Evolutionary conservation across 129 eudicot genomes (phyloP).

Genomic region (Flaveria linearis): DNA sequence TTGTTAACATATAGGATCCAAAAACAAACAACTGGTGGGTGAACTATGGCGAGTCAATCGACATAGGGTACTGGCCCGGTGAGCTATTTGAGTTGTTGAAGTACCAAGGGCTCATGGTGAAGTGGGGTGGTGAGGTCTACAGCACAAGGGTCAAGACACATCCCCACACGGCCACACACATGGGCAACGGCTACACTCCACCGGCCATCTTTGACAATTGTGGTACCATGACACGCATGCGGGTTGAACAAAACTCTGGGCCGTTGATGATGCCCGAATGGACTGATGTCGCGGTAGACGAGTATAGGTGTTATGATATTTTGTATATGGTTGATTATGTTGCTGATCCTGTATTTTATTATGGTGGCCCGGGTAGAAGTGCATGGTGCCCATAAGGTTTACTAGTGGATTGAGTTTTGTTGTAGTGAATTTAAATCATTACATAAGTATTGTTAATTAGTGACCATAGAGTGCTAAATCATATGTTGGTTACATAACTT

Average conservation of each 20-base stretch:
- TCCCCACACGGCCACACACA: slow-evolving; percentile 58
- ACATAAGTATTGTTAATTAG: too few species aligned
- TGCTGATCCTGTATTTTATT: slow-evolving; percentile 66
- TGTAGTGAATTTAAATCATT: neutral
- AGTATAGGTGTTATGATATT: slow-evolving; percentile 57
- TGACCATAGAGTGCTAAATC: too few species aligned
- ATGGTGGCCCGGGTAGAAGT: slow-evolving; percentile 85
- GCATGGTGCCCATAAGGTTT: slow-evolving; percentile 36
- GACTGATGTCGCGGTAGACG: slow-evolving; percentile 44
- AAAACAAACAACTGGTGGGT: slow-evolving; percentile 66
- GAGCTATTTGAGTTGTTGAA: slow-evolving; percentile 47
- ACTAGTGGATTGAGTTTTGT: too few species aligned
- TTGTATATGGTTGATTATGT: slow-evolving; percentile 46
- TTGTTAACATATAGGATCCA: slow-evolving; percentile 43
- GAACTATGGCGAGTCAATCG: slow-evolving; percentile 45
- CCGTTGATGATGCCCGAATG: slow-evolving; percentile 55
- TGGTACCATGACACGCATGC: slow-evolving; percentile 50
- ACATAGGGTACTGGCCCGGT: slow-evolving; percentile 76
- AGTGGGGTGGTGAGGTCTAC: slow-evolving; percentile 80
- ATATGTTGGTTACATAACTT: too few species aligned
- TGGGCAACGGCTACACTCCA: slow-evolving; percentile 54
- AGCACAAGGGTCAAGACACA: slow-evolving; percentile 51
- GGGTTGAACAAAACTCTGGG: slow-evolving; percentile 44
- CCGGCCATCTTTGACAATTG: slow-evolving; percentile 28
- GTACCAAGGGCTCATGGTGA: slow-evolving; percentile 46